Evolutionary conservation across 2,329 filamentous ascomycete species (phyloP).

Genomic region (Nemania abortiva): DNA sequence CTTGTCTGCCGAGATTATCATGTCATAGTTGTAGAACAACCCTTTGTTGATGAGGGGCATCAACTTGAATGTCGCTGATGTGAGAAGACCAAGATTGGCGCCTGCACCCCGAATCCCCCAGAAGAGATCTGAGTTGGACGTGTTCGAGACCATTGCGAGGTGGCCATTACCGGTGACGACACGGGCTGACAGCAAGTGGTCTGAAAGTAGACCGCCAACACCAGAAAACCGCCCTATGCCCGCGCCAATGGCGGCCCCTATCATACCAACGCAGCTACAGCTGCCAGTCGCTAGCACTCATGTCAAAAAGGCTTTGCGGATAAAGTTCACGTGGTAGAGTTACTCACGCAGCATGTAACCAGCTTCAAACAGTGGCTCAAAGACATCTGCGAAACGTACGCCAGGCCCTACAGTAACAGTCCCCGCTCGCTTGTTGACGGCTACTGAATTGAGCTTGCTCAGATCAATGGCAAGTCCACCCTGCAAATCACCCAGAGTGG

Average conservation of each 20-base stretch:
- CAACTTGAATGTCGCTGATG: conserved; percentile 40
- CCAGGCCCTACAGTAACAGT: too few relatives aligned
- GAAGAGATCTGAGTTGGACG: conserved; percentile 32
- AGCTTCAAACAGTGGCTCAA: too few relatives aligned
- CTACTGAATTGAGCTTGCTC: too few relatives aligned
- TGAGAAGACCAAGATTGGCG: conserved; percentile 36
- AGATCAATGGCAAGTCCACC: too few relatives aligned
- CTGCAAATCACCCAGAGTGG: too few relatives aligned
- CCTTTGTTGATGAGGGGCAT: conserved; percentile 28
- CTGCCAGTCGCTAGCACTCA: conserved; percentile 18
- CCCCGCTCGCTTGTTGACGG: too few relatives aligned
- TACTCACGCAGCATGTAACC: too few relatives aligned
- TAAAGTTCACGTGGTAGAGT: too few relatives aligned
- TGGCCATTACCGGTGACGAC: conserved; percentile 46
- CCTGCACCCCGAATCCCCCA: conserved; percentile 38
- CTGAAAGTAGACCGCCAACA: conserved; percentile 43
- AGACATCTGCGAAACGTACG: too few relatives aligned
- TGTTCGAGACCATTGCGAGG: conserved; percentile 35
- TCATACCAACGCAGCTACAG: conserved; percentile 36
- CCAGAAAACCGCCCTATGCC: conserved; percentile 43
- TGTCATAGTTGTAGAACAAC: conserved; percentile 15
- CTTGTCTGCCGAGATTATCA: background rate
- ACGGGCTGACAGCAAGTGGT: conserved; percentile 47
- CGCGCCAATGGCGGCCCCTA: conserved; percentile 44
- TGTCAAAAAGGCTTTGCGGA: too few relatives aligned